Percentiles rank a stretch among this genome's conserved stretches.
phyloP scores from a whole-genome alignment of 495 filamentous ascomycete species.

The Extremus antarcticus region DNA sequence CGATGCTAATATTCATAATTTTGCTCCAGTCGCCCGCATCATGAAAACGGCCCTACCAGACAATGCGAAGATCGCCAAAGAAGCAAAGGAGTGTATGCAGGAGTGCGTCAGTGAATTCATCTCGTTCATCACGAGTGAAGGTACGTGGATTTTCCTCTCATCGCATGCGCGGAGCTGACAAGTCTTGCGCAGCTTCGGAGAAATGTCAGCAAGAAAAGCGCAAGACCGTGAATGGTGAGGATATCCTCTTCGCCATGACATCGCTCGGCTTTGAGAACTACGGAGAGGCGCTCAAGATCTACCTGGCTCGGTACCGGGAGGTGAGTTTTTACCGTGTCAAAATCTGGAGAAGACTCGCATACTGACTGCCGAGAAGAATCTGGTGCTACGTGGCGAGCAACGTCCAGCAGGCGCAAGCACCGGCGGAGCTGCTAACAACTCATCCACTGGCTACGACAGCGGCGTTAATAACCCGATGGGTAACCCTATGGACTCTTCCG shows the following conservation, averaged over 20 bases:
- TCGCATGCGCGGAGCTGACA: constrained; percentile 1
- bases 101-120: constrained; percentile 99
- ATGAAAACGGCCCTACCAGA: constrained; percentile 97
- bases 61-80: constrained; percentile 98
- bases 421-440: constrained; percentile 18
- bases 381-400: constrained; percentile 28
- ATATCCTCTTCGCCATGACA: constrained; percentile 98
- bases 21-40: constrained; percentile 91
- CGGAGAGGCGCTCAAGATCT: constrained; percentile 93
- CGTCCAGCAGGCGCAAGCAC: constrained; percentile 22
- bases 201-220: constrained; percentile 99
- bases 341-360: background rate
- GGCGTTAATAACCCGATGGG: constrained; percentile 25
- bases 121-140: constrained; percentile 98
- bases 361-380: constrained; percentile 27
- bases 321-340: constrained; percentile 44
- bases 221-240: constrained; percentile 97
- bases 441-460: constrained; percentile 18
- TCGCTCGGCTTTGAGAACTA: constrained; percentile 99
- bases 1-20: constrained; percentile 84
- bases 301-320: constrained; percentile 94
- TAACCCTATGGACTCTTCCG: constrained; percentile 26
- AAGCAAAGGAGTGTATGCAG: constrained; percentile 99
- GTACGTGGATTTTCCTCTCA: constrained; percentile 38
- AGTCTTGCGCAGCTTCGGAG: constrained; percentile 64